phyloP scores from a whole-genome alignment of 768 basidiomycete species.

The Pulveroboletus sp. region DNA sequence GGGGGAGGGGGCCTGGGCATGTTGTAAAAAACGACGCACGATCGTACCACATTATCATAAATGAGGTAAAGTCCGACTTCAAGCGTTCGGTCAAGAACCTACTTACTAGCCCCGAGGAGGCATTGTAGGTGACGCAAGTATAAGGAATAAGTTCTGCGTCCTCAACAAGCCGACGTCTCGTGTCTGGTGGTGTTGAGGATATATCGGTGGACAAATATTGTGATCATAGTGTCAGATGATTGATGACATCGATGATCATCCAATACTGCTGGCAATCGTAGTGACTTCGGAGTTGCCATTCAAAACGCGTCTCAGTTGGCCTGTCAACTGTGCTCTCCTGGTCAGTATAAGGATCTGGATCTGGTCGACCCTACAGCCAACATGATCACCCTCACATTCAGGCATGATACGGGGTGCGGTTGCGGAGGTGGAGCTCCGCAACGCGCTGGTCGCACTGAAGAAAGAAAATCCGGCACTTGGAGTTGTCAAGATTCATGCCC shows the following conservation, averaged over 20 bases:
- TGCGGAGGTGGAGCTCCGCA: conserved; percentile 56
- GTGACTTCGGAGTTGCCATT: too few species aligned
- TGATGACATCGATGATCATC: too few species aligned
- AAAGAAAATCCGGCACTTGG: conserved; percentile 60
- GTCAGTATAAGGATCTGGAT: too few species aligned
- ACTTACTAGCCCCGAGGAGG: too few species aligned
- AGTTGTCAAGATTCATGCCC: conserved; percentile 64
- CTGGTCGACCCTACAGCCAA: neutral
- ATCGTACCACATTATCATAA: conserved; percentile 81
- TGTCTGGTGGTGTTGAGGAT: conserved; percentile 38
- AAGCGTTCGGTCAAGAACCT: conserved; percentile 17
- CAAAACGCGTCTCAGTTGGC: too few species aligned
- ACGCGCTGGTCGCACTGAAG: conserved; percentile 53
- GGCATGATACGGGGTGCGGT: conserved; percentile 17
- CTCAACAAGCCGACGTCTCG: conserved; percentile 26
- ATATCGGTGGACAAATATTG: too few species aligned
- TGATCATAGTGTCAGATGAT: too few species aligned
- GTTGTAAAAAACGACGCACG: conserved; percentile 26
- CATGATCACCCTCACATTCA: neutral
- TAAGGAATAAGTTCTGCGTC: conserved; percentile 30
- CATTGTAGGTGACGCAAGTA: conserved; percentile 35
- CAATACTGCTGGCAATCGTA: too few species aligned
- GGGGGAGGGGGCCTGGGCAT: neutral
- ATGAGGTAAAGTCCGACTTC: conserved; percentile 51
- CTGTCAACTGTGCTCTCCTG: too few species aligned